phyloP scores from a whole-genome alignment of 345 rosid species.

The Populus nigra region DNA sequence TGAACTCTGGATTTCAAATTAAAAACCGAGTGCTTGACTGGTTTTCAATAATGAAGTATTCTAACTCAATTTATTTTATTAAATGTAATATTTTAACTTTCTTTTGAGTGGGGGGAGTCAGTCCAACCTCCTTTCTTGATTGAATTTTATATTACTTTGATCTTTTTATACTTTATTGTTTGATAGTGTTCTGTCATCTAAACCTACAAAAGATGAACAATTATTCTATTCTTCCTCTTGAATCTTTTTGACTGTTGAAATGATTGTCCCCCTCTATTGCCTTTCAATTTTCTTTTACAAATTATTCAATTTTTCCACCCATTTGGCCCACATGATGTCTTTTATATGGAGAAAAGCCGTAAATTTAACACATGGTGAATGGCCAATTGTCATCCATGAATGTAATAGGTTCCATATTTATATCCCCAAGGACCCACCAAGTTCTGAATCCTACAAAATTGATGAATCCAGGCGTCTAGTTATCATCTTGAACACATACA shows the following conservation, averaged over 20 bases:
- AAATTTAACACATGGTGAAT: background rate
- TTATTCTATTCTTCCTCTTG: slow-evolving; percentile 18
- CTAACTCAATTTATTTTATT: background rate
- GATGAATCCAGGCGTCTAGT: too few relatives aligned
- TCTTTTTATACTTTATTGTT: slow-evolving; percentile 3
- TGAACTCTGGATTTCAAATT: background rate
- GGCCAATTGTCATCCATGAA: background rate
- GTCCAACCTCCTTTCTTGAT: slow-evolving; percentile 18
- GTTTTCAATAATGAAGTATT: slow-evolving; percentile 21
- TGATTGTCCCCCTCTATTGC: slow-evolving; percentile 22
- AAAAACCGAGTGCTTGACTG: slow-evolving; percentile 25
- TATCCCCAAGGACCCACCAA: background rate
- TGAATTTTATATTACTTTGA: slow-evolving; percentile 18
- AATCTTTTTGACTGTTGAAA: slow-evolving; percentile 29
- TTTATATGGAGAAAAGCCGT: background rate
- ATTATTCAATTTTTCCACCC: background rate
- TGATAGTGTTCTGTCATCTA: slow-evolving; percentile 13
- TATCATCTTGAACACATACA: too few relatives aligned
- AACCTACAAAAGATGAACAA: slow-evolving; percentile 6
- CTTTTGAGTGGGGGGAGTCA: slow-evolving; percentile 18
- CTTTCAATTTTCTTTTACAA: background rate
- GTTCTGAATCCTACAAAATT: background rate
- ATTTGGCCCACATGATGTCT: background rate
- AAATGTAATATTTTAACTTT: background rate
- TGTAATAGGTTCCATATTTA: background rate